Conservation (phyloP, 1,284 basidiomycete species). For the Lentinula novae-zelandiae region DNA sequence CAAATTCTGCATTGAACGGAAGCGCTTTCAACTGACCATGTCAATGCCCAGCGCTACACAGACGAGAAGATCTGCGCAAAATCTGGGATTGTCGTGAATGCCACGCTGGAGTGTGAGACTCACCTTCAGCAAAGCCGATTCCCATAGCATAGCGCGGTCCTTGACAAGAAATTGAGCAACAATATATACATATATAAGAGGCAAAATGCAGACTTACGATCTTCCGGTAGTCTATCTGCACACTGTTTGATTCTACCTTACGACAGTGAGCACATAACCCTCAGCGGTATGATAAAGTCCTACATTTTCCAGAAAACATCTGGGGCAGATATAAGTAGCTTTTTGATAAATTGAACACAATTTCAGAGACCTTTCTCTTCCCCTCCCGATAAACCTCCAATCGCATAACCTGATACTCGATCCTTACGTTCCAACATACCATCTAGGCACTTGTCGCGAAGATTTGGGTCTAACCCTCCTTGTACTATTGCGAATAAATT, state of each 20-base stretch:
- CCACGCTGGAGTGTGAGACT: neutral
- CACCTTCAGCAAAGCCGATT: slow-evolving; percentile 85
- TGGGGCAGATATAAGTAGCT: slow-evolving; percentile 23
- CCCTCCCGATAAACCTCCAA: slow-evolving; percentile 80
- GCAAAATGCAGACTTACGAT: slow-evolving; percentile 46
- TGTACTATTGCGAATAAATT: slow-evolving; percentile 88
- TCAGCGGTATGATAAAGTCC: slow-evolving; percentile 19
- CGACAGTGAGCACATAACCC: neutral
- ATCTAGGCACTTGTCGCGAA: slow-evolving; percentile 72
- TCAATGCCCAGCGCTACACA: slow-evolving; percentile 87
- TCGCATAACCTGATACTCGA: slow-evolving; percentile 75
- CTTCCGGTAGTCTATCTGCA: slow-evolving; percentile 65
- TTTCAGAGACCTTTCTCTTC: slow-evolving; percentile 71
- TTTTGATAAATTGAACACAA: neutral
- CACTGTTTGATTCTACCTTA: slow-evolving; percentile 71
- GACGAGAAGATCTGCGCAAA: slow-evolving; percentile 66
- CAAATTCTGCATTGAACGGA: neutral
- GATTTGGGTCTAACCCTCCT: slow-evolving; percentile 66
- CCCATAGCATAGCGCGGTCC: slow-evolving; percentile 87
- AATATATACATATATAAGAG: slow-evolving; percentile 6
- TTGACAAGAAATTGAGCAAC: slow-evolving; percentile 24
- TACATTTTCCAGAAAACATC: slow-evolving; percentile 85
- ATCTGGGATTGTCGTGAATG: slow-evolving; percentile 1
- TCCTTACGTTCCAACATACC: slow-evolving; percentile 76
- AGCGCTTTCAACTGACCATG: slow-evolving; percentile 50